Evolutionary conservation across 2,329 filamentous ascomycete genomes (phyloP).

Genomic region (Exserohilum rostratum): DNA sequence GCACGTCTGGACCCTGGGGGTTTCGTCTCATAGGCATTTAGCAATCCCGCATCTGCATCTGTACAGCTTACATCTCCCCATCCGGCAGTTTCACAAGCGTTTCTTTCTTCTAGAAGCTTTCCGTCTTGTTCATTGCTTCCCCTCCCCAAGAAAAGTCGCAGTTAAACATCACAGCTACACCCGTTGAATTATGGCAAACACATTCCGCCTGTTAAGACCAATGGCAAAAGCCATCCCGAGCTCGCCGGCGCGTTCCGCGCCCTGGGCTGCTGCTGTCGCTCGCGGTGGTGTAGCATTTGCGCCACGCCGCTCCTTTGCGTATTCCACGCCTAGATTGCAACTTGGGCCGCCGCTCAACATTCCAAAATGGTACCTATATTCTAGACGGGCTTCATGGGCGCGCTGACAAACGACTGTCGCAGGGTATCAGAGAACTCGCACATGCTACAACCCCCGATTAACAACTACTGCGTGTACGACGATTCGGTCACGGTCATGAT

Average conservation of each 20-base stretch:
- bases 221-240: conserved; percentile 20
- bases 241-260: conserved; percentile 6
- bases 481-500: conserved; percentile 86
- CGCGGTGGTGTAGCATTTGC: conserved; percentile 13
- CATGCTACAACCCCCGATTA: conserved; percentile 89
- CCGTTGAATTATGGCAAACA: conserved; percentile 6
- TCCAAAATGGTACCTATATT: conserved; percentile 48
- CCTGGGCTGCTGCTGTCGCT: conserved; percentile 16
- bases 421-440: conserved; percentile 94
- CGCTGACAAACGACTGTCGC: neutral
- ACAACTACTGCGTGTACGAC: conserved; percentile 97
- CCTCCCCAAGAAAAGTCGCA: no score
- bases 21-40: no score
- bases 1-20: conserved; percentile 3
- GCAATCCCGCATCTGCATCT: no score
- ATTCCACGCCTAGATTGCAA: conserved; percentile 23
- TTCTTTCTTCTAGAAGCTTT: no score
- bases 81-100: no score
- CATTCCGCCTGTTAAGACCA: conserved; percentile 30
- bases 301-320: conserved; percentile 36
- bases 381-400: no score
- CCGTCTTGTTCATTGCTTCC: no score
- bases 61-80: no score
- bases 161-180: no score
- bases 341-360: conserved; percentile 47